These are phyloP conservation scores for Microsporum canis DNA, from an alignment of 2,329 filamentous ascomycete genomes.

Conservation along the genomic window DNA sequence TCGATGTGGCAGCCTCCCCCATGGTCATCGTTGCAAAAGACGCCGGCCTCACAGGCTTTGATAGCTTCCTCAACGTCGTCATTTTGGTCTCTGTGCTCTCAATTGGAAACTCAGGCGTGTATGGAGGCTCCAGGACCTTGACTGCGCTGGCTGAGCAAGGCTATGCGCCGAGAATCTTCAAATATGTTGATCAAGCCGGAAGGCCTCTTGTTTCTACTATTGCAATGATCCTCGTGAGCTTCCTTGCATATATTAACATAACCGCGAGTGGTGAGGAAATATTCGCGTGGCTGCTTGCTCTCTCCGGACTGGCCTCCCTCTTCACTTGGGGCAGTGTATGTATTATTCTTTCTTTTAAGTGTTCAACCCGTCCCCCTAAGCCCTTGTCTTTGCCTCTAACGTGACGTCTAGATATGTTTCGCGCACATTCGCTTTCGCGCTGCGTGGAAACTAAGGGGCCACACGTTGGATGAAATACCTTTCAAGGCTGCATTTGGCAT, in stretches of 20 bases:
- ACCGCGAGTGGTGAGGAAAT: conserved; percentile 39
- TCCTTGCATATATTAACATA: conserved; percentile 33
- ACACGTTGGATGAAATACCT: conserved; percentile 50
- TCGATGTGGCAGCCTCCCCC: conserved; percentile 44
- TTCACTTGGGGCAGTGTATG: conserved; percentile 51
- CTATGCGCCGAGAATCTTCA: conserved; percentile 36
- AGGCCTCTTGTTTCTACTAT: conserved; percentile 35
- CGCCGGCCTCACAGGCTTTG: conserved; percentile 49
- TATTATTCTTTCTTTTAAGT: background rate
- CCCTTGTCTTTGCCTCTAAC: background rate
- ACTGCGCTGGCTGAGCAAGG: conserved; percentile 41
- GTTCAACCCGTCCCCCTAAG: background rate
- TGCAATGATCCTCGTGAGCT: conserved; percentile 30
- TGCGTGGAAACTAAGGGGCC: conserved; percentile 49
- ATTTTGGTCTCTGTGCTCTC: conserved; percentile 51
- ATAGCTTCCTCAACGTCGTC: conserved; percentile 56
- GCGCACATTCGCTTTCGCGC: conserved; percentile 57
- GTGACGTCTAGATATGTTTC: conserved; percentile 40
- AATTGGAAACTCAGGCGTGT: conserved; percentile 49
- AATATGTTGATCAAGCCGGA: conserved; percentile 37
- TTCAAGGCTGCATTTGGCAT: conserved; percentile 50
- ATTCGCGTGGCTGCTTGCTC: conserved; percentile 54
- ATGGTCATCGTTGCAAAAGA: conserved; percentile 56
- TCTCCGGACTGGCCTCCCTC: conserved; percentile 52
- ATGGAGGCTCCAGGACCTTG: conserved; percentile 47